Evolutionary conservation across 139 green algal genomes (phyloP).

Genomic region (Trebouxia sp.): DNA sequence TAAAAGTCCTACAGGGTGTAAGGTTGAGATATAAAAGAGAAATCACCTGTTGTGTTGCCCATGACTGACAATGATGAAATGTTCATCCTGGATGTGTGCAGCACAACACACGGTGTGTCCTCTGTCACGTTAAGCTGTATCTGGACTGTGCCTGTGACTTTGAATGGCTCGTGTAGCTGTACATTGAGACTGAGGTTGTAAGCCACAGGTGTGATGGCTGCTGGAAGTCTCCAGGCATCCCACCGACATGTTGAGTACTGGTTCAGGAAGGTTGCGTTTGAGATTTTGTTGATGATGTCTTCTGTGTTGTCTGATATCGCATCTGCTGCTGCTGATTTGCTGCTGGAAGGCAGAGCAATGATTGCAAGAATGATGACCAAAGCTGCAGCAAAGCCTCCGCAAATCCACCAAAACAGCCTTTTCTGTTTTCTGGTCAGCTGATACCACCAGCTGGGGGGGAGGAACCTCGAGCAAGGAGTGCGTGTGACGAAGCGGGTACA

Average conservation of each 20-base stretch:
- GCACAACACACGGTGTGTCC: slow-evolving; percentile 63
- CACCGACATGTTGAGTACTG: slow-evolving; percentile 47
- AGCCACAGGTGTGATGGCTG: slow-evolving; percentile 29
- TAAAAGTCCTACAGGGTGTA: too few species aligned
- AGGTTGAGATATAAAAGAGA: too few species aligned
- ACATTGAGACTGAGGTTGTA: slow-evolving; percentile 64
- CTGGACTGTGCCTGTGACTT: slow-evolving; percentile 34
- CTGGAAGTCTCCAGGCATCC: slow-evolving; percentile 50
- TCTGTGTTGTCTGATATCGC: neutral
- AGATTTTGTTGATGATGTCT: neutral
- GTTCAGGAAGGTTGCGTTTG: neutral
- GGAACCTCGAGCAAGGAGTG: slow-evolving; percentile 2
- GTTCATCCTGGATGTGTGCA: slow-evolving; percentile 57
- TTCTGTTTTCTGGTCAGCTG: slow-evolving; percentile 22
- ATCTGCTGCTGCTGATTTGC: neutral
- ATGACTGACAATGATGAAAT: slow-evolving; percentile 29
- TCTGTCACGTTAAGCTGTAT: slow-evolving; percentile 44
- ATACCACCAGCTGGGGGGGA: slow-evolving; percentile 53
- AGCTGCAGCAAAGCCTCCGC: neutral
- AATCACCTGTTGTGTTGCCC: too few species aligned
- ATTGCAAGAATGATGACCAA: neutral
- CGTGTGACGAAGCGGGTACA: slow-evolving; percentile 29
- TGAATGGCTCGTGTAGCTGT: slow-evolving; percentile 38
- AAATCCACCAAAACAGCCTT: slow-evolving; percentile 1
- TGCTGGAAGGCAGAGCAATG: neutral